Conservation (phyloP, 331 rosid species). For the Quercus tomentella region DNA sequence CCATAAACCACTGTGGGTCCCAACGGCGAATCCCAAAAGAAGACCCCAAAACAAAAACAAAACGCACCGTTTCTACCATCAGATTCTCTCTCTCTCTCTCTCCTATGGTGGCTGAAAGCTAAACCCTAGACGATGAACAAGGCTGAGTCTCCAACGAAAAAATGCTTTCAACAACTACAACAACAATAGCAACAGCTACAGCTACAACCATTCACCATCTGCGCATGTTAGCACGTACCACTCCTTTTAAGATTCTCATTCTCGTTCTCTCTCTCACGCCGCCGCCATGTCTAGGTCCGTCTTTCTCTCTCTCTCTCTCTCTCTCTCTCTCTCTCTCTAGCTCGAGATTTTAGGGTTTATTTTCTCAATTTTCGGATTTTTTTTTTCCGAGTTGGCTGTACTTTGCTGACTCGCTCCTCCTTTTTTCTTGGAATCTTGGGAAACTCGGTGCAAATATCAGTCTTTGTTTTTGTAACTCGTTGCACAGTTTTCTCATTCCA, state of each 20-base stretch:
- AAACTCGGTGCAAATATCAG: not conserved
- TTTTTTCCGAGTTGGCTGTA: not conserved
- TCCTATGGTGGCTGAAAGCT: not conserved
- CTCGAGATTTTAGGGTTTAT: not conserved
- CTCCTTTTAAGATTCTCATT: constrained; percentile 17
- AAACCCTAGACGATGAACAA: not conserved
- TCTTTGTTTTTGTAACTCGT: not conserved
- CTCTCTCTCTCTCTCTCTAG: not conserved
- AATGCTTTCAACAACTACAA: constrained; percentile 22
- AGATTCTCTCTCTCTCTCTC: not conserved
- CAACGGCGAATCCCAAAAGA: not conserved
- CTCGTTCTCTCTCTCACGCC: not conserved
- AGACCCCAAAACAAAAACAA: not conserved
- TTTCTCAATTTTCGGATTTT: not conserved
- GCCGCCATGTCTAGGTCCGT: constrained; percentile 45
- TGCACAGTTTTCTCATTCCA: not conserved
- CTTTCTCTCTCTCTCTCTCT: not conserved
- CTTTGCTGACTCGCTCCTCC: not conserved
- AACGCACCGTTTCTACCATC: not conserved
- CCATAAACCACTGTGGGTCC: not conserved
- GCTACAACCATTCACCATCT: constrained; percentile 7
- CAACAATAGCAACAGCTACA: not conserved
- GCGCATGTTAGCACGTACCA: constrained; percentile 13
- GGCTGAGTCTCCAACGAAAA: constrained; percentile 2
- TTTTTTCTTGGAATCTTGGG: not conserved